phyloP scores from a whole-genome alignment of 306 rosid species.

The Prosopis cineraria region DNA sequence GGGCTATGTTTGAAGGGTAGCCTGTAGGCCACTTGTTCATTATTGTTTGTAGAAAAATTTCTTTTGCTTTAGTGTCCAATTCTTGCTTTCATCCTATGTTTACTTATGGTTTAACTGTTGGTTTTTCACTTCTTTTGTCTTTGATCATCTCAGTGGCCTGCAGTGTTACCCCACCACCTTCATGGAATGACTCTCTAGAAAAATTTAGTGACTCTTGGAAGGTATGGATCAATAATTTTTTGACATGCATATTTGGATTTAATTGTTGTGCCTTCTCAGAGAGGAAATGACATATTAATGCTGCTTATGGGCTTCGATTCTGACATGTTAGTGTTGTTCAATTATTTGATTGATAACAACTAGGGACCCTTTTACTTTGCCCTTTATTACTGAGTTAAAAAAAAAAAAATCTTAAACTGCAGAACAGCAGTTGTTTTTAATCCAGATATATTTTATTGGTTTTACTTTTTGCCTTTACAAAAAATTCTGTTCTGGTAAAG shows the following conservation, averaged over 20 bases:
- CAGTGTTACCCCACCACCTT: slow-evolving; percentile 31
- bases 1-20: background rate
- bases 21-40: background rate
- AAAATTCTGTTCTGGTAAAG: background rate
- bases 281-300: background rate
- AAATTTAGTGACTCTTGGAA: slow-evolving; percentile 60
- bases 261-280: slow-evolving; percentile 23
- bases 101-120: slow-evolving; percentile 25
- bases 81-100: slow-evolving; percentile 25
- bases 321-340: background rate
- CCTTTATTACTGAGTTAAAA: background rate
- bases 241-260: slow-evolving; percentile 15
- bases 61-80: slow-evolving; percentile 23
- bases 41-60: background rate
- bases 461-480: background rate
- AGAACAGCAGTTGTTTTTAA: background rate
- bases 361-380: background rate
- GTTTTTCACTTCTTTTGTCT: slow-evolving; percentile 27
- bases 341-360: background rate
- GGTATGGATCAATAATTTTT: slow-evolving; percentile 45
- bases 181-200: slow-evolving; percentile 46
- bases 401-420: slow-evolving; percentile 10
- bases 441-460: background rate
- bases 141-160: slow-evolving; percentile 43
- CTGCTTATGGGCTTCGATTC: slow-evolving; percentile 9